Evolutionary conservation across 106 monocot species (phyloP), one percentile per base, ranked within the genome.

Genomic region (Dendrobium catenatum): DNA sequence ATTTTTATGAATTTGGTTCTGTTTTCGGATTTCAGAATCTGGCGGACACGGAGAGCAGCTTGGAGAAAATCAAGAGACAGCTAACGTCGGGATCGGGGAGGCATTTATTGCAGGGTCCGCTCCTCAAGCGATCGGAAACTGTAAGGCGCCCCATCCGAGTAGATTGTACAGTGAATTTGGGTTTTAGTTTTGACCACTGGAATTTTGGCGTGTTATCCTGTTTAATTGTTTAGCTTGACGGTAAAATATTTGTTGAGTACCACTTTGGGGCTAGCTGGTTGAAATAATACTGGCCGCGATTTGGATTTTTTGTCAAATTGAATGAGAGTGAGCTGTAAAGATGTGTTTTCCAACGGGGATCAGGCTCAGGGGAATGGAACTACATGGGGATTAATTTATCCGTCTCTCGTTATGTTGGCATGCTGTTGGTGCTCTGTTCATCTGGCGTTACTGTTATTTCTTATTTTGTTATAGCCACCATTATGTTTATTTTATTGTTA

Each of bases 1-100:
- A 26, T 41, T 27, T 17, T 51, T 22, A 44, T 75, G n/a, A 47
- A 11, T 47, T 27, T 26, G 24, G 3, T 75, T 77, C 66, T 68
- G 43, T 54, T 70, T 70, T 77, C 64, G 27, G 77, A 68, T 84
- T 87, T 78, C 56, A 91, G 92, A 80, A 68, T 37, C 75, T 79
- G 73, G 87, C 76, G 56, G 91, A 93, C 67, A 85, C 90, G 64
- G 91, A 89, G 89, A 98, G 84, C 76, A 98, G 91, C 88, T 91
- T 98, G 93, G 95, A 98, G 89, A 93, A 87, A 88, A 95, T 98
- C 84, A 95, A 93, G 88, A 81, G 89, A 77, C 98, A 98, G 87
- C 91, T 98, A 55, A 84, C 89, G 4, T 93, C 91, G 22, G 88
- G 86, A 3, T 95, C 94, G 10, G 95, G 92, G 75, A 80, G 89